Base-by-base conservation (phyloP, 163 green algal species). In the Chlamydomonas reinhardtii region DNA sequence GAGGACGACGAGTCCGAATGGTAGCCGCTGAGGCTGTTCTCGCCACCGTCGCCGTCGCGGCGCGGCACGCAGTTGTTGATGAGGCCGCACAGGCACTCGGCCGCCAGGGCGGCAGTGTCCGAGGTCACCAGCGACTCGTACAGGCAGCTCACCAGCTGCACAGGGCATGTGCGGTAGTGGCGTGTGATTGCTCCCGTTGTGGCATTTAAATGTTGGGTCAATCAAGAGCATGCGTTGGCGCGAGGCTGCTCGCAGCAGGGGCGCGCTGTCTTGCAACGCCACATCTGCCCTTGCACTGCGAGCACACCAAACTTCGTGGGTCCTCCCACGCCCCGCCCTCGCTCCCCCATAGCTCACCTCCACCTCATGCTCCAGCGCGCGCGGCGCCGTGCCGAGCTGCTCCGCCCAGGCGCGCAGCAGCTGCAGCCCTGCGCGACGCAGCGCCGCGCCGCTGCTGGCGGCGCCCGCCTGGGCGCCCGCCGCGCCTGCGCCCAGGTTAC, bases 361-460 rank as follows among this genome's bases (percentile, higher is more conserved):
- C 15, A 27, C 31, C 68, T 85, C 79, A 27, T 78, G 79, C 34
- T 85, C 79, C 43, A 85, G 52, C 27, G 68, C 79, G 24, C 52
- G 68, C 3, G 79, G 79, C 32, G 54, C 68, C 15, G 32, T 31
- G 2, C 68, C 52, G 32, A 85, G 79, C 79, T 78, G 79, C 31
- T 85, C 79, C 31, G 48, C 22, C 79, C 79, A 85, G 4, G 68
- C 68, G 25, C 77, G 79, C 52, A 85, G 79, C 79, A 85, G 25
- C 48, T 77, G 31, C 31, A 85, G 79, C 32, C 79, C 79, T 32
- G 79, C 48, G 22, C 79, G 79, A 11, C 68, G 79, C 52, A 85
- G 54, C 48, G 34, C 52, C 69, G 32, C 37, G 12, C 62, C 39
- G 19, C 64, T 32, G 19, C n/a, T n/a, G 20, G 25, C 29, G 39